These are phyloP conservation scores for Sanghuangporus baumii DNA, from an alignment of 1,284 basidiomycete genomes.

Conservation along the genomic window DNA sequence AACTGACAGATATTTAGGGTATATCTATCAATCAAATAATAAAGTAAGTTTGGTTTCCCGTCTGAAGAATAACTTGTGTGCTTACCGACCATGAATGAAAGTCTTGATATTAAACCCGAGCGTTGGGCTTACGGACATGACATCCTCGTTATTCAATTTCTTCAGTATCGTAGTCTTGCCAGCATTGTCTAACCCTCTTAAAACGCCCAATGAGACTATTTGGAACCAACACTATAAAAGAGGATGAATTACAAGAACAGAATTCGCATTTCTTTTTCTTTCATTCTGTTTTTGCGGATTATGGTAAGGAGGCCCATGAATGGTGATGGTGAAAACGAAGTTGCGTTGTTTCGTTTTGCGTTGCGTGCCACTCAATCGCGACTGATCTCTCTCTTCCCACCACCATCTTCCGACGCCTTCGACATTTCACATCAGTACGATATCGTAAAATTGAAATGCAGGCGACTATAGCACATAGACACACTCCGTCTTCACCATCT, in stretches of 20 bases:
- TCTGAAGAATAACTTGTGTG: constrained; percentile 14
- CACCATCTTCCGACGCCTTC: not conserved
- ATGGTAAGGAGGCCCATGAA: constrained; percentile 93
- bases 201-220: not conserved
- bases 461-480: not conserved
- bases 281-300: constrained; percentile 93
- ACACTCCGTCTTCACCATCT: constrained; percentile 44
- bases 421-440: too few species aligned
- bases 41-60: constrained; percentile 5
- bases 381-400: not conserved
- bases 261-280: constrained; percentile 94
- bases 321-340: constrained; percentile 25
- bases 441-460: not conserved
- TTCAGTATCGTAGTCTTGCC: constrained; percentile 99
- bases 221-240: not conserved
- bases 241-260: constrained; percentile 73
- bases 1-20: constrained; percentile 88
- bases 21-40: constrained; percentile 47
- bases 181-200: constrained; percentile 95
- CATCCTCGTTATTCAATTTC: constrained; percentile 88
- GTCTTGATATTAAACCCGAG: constrained; percentile 99
- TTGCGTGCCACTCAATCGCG: not conserved
- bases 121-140: constrained; percentile 85
- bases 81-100: constrained; percentile 84
- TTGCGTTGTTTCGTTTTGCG: not conserved